Percentiles rank a stretch among this genome's conserved stretches.
phyloP scores from a whole-genome alignment of 2,329 filamentous ascomycete species.

The Claviceps spartinae region DNA sequence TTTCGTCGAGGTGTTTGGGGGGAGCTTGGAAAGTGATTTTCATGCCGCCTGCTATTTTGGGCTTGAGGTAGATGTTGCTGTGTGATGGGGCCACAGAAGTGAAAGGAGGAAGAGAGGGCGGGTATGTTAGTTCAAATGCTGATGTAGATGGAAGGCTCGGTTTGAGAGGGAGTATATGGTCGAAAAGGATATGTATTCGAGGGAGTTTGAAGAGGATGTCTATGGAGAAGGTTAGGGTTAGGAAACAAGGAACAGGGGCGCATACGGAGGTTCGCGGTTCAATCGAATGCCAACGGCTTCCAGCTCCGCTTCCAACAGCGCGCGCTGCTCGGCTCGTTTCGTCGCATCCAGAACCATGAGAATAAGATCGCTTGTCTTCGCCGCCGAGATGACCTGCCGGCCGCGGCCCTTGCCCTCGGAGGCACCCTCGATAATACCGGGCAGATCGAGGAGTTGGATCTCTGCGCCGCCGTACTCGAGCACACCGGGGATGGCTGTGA shows the following conservation, averaged over 20 bases:
- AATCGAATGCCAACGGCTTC: slow-evolving; percentile 90
- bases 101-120: neutral
- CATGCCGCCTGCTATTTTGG: slow-evolving; percentile 92
- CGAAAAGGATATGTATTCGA: too few species aligned
- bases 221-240: neutral
- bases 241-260: slow-evolving; percentile 1
- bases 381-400: slow-evolving; percentile 90
- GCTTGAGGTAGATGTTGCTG: slow-evolving; percentile 93
- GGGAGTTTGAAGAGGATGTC: too few species aligned
- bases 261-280: slow-evolving; percentile 80
- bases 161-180: neutral
- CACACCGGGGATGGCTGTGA: slow-evolving; percentile 94
- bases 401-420: slow-evolving; percentile 92
- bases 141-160: neutral
- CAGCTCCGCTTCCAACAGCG: slow-evolving; percentile 78
- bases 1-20: slow-evolving; percentile 87
- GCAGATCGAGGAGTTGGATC: slow-evolving; percentile 93
- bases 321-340: slow-evolving; percentile 86
- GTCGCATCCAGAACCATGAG: slow-evolving; percentile 96
- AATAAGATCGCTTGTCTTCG: slow-evolving; percentile 95
- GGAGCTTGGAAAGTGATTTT: slow-evolving; percentile 92
- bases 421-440: slow-evolving; percentile 95
- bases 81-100: neutral
- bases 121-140: neutral
- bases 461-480: slow-evolving; percentile 96